Base-by-base conservation (phyloP, 2,329 filamentous ascomycete genomes). In the Trichoderma aggressivum region DNA sequence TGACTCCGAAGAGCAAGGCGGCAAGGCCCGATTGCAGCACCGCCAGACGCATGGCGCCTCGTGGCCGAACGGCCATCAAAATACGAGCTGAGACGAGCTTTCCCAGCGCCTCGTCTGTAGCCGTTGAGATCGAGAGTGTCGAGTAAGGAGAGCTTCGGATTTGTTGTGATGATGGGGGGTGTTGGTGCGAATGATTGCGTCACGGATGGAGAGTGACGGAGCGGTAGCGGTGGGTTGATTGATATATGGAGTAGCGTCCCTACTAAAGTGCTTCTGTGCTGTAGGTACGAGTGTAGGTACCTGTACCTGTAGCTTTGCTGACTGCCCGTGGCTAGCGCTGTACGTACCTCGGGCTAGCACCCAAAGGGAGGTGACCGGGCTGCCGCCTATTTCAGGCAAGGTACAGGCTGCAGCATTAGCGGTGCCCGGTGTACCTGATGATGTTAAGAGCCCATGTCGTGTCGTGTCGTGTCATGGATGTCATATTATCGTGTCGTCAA, bases 21-120 rank as follows among this genome's bases (percentile, higher is more conserved):
- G 76, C 76, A 66, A 78, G 77, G 73, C 77, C 82, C 62, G 80
- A 73, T 71, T 78, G 76, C 67, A 76, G 72, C 39, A 77, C 72
- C 73, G 64, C 55, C 55, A 32, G 56, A 69, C 66, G 56, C 66
- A 69, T 69, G 66, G 66, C 66, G 66, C 66, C 66, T 47, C 24
- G 39, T 28, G 43, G 66, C 66, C 66, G 30, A 60, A 28, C 26
- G 66, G 66, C 56, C 58, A 36, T 69, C 56, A 60, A 58, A 60
- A 34, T 28, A 28, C 56, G 34, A 34, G n/a, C 28, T 30, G 21
- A 36, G 56, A 60, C 21, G 66, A 28, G 66, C 56, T 53, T 69
- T 69, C 21, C 21, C 55, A 53, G 55, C 55, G 66, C 30, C 56
- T 53, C 64, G 56, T 5, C n/a, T 11, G 10, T 24, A 18, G 7